Percentiles rank a stretch among this genome's conserved stretches.
Conservation (phyloP, 1,139 yeast genomes). For the Yamadazyma atmosphaerica region DNA sequence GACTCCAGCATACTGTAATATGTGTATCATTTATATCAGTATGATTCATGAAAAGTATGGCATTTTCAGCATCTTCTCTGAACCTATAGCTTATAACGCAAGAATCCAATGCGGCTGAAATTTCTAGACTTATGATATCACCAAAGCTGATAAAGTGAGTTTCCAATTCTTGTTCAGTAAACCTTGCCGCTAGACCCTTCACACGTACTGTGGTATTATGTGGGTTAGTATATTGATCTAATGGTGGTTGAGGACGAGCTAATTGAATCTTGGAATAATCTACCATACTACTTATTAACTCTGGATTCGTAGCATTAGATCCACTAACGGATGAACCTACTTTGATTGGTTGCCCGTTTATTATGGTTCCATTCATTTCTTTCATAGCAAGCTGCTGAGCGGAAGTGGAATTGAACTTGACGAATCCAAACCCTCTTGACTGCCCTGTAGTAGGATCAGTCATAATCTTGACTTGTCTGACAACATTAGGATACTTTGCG, state of each 20-base stretch:
- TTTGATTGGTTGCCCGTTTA: constrained; percentile 75
- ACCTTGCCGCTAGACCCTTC: constrained; percentile 27
- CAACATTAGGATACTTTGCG: constrained; percentile 62
- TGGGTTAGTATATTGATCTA: constrained; percentile 36
- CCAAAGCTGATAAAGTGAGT: constrained; percentile 36
- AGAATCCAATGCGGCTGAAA: constrained; percentile 21
- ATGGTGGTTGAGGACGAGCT: constrained; percentile 36
- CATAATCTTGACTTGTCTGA: constrained; percentile 87
- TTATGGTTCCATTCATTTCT: constrained; percentile 79
- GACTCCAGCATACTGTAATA: constrained; percentile 38
- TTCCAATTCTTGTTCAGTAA: constrained; percentile 32
- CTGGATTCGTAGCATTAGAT: constrained; percentile 6
- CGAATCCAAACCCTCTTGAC: constrained; percentile 90
- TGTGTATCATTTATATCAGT: constrained; percentile 29
- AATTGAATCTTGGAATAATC: constrained; percentile 16
- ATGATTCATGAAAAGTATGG: constrained; percentile 35
- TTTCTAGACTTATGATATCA: constrained; percentile 26
- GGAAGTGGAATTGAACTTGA: constrained; percentile 72
- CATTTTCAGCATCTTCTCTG: constrained; percentile 39
- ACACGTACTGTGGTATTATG: constrained; percentile 33
- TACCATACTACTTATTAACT: constrained; percentile 1
- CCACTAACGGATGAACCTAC: constrained; percentile 42
- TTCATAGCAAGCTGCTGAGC: constrained; percentile 73
- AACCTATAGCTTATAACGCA: constrained; percentile 29
- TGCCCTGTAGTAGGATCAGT: constrained; percentile 71